Percentiles rank a stretch among this genome's conserved stretches.
These are phyloP conservation scores for Leishmania tarentolae DNA, from an alignment of 208 protist species.

Conservation along the genomic window DNA sequence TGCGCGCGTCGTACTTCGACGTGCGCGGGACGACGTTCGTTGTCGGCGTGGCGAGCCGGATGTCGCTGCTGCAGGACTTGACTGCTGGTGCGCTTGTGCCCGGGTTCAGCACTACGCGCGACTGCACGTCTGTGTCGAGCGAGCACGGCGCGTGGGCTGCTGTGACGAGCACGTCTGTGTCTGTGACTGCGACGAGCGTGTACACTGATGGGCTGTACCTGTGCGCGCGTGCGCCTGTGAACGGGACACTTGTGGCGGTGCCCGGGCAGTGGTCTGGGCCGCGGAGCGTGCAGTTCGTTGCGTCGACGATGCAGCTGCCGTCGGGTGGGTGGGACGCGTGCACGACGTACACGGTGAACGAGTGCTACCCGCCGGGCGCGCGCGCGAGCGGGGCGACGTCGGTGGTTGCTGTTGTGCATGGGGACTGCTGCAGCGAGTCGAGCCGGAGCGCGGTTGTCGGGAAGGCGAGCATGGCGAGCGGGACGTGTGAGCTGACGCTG, in stretches of 20 bases:
- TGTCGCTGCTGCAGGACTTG: slow-evolving; percentile 55
- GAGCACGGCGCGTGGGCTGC: slow-evolving; percentile 49
- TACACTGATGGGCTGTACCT: slow-evolving; percentile 34
- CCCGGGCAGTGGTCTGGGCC: slow-evolving; percentile 11
- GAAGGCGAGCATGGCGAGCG: slow-evolving; percentile 20
- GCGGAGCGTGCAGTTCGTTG: slow-evolving; percentile 23
- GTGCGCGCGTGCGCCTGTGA: slow-evolving; percentile 47
- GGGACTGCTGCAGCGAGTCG: slow-evolving; percentile 46
- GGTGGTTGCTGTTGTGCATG: slow-evolving; percentile 43
- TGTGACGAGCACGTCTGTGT: slow-evolving; percentile 30
- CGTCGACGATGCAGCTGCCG: slow-evolving; percentile 35
- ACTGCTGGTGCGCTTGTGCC: slow-evolving; percentile 28
- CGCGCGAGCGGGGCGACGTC: slow-evolving; percentile 6
- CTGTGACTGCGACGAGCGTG: slow-evolving; percentile 36
- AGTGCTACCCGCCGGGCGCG: slow-evolving; percentile 39
- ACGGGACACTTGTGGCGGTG: slow-evolving; percentile 44
- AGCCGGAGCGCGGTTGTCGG: slow-evolving; percentile 15
- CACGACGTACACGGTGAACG: slow-evolving; percentile 21
- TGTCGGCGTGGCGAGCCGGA: slow-evolving; percentile 40
- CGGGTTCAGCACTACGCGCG: slow-evolving; percentile 52
- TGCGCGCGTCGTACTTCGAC: slow-evolving; percentile 46
- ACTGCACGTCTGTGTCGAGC: slow-evolving; percentile 31
- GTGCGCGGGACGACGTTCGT: slow-evolving; percentile 49
- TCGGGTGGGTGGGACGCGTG: slow-evolving; percentile 37
- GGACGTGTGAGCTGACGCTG: slow-evolving; percentile 41